Base-by-base conservation (phyloP, 2,329 filamentous ascomycete species). In the Neospermospora avenae region DNA sequence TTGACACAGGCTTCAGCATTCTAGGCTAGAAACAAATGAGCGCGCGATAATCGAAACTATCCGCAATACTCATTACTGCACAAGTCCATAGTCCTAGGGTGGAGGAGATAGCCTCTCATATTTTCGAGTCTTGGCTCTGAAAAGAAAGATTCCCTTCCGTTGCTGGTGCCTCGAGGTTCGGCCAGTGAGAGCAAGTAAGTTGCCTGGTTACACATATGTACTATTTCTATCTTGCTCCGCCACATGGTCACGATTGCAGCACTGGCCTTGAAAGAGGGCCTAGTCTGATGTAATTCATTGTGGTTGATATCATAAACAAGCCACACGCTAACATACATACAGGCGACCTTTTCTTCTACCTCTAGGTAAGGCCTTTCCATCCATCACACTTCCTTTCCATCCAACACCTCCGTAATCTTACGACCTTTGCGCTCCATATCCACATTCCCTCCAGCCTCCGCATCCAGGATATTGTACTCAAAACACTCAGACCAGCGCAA, bases 391-490 rank as follows among this genome's bases (percentile, higher is more conserved):
- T 18, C 18, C 4, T 22, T 14, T 22, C 24, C 22, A 41, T 14
- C 8, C 13, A 20, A 10, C 13, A 20, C 14, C 42, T 37, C 51
- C 8, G 45, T 13, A 20, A 22, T 55, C 52, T n/a, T 28, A 55
- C 14, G 22, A 28, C 42, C 14, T 13, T 35, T n/a, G n/a, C 2
- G 2, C 4, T 31, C 48, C 48, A 24, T 24, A 35, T 34, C 18
- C 14, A 14, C n/a, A 22, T n/a, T 22, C 11, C 13, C 39, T 55
- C 24, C 53, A 55, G 39, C 18, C 39, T 22, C 14, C 25, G 28
- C 53, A 44, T 44, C 25, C 39, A 53, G 53, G 53, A 55, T 55
- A 55, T 55, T 34, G 55, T 57, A 39, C 42, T 48, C 22, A 49
- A 57, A 56, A 51, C n/a, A n/a, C n/a, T n/a, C n/a, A n/a, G n/a